Evolutionary conservation across 2,329 filamentous ascomycete genomes (phyloP).

Genomic region (Ophiostoma quercus): DNA sequence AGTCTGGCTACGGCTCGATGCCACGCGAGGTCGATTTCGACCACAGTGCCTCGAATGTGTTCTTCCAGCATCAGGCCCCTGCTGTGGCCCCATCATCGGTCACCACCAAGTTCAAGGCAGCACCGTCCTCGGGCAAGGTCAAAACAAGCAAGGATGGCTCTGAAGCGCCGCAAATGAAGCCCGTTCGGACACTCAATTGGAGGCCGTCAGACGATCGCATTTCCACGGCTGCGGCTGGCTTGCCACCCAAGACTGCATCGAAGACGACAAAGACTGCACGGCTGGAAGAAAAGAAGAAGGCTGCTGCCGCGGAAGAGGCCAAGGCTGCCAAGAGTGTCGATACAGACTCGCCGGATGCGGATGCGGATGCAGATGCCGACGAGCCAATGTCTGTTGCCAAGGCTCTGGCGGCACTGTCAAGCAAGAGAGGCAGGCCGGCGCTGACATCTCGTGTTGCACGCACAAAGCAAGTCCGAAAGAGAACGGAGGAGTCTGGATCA

Average conservation of each 20-base stretch:
- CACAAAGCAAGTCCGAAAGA: constrained; percentile 1
- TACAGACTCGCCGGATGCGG: neutral
- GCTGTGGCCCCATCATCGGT: neutral
- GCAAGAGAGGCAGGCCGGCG: neutral
- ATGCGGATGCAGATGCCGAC: neutral
- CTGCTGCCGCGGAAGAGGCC: neutral
- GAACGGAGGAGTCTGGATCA: neutral
- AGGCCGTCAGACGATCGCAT: constrained; percentile 8
- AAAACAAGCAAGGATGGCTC: neutral
- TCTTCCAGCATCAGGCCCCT: neutral
- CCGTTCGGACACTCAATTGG: neutral
- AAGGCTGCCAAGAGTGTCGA: neutral
- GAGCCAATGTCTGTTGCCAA: neutral
- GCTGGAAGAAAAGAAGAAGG: neutral
- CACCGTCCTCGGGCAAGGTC: neutral
- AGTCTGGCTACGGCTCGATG: constrained; percentile 11
- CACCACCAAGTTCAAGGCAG: neutral
- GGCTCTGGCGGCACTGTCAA: neutral
- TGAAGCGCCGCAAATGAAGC: neutral
- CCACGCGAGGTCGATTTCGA: constrained; percentile 9
- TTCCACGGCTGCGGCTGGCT: neutral
- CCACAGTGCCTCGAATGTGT: constrained; percentile 12
- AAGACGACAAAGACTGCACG: constrained; percentile 2
- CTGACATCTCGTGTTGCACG: neutral
- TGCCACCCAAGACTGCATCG: neutral